Evolutionary conservation across 371 early-diverging fungal species (phyloP).

Genomic region (Mortierella polycephala): DNA sequence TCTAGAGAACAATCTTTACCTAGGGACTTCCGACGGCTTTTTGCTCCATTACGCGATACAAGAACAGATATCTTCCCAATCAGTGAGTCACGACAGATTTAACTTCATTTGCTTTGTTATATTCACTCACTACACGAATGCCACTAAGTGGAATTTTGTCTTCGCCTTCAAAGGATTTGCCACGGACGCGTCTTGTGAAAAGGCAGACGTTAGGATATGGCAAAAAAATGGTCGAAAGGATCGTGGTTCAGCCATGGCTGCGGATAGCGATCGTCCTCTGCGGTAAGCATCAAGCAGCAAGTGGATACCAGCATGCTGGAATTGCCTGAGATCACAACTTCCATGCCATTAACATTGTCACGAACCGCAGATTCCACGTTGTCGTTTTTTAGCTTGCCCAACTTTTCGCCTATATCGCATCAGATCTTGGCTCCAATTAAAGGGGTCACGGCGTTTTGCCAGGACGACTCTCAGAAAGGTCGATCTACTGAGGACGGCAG

Average conservation of each 20-base stretch:
- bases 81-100: slow-evolving; percentile 12
- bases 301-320: not conserved
- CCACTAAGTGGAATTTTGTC: not conserved
- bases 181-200: slow-evolving; percentile 59
- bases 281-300: slow-evolving; percentile 75
- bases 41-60: slow-evolving; percentile 73
- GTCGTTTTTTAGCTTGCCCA: slow-evolving; percentile 73
- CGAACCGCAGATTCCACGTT: slow-evolving; percentile 65
- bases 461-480: slow-evolving; percentile 66
- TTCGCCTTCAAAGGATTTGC: slow-evolving; percentile 42
- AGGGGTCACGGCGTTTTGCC: slow-evolving; percentile 74
- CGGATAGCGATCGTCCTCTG: slow-evolving; percentile 76
- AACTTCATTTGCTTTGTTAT: too few species aligned
- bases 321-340: not conserved
- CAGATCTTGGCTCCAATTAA: slow-evolving; percentile 68
- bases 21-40: slow-evolving; percentile 81
- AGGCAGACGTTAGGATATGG: slow-evolving; percentile 71
- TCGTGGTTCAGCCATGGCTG: slow-evolving; percentile 76
- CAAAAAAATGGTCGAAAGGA: slow-evolving; percentile 71
- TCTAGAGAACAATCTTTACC: slow-evolving; percentile 65
- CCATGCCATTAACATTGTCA: not conserved
- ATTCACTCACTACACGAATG: too few species aligned
- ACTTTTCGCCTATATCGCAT: slow-evolving; percentile 65
- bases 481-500: slow-evolving; percentile 69
- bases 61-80: slow-evolving; percentile 55